Conservation (phyloP, 2,329 filamentous ascomycete species). For the Diaporthe capsici region DNA sequence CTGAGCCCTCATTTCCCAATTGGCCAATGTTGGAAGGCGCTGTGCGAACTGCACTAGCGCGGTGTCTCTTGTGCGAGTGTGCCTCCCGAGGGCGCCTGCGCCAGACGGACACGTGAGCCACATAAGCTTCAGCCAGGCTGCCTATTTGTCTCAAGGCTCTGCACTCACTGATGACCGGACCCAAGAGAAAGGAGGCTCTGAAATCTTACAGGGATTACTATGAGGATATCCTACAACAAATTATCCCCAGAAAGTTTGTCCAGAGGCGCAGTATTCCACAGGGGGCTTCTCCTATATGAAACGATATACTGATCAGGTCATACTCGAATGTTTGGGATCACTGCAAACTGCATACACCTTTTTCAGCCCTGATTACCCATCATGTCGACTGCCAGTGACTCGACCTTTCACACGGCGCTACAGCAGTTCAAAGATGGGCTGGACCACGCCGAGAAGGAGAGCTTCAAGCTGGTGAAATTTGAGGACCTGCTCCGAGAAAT, state of each 20-base stretch:
- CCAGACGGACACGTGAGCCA: neutral
- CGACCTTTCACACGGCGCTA: neutral
- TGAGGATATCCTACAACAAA: neutral
- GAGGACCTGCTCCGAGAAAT: neutral
- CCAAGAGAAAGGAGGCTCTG: neutral
- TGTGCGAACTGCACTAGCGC: too few species aligned
- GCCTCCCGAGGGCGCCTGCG: neutral
- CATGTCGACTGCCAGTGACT: slow-evolving; percentile 1
- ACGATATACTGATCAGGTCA: neutral
- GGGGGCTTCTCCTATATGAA: neutral
- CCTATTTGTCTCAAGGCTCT: neutral
- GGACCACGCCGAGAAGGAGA: neutral
- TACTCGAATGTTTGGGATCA: neutral
- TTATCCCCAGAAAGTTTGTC: neutral
- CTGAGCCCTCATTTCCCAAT: too few species aligned
- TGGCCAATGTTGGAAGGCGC: neutral
- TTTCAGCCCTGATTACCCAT: neutral
- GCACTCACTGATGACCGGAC: neutral
- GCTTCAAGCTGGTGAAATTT: neutral
- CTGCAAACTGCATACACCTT: neutral
- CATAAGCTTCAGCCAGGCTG: neutral
- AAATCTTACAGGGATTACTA: neutral
- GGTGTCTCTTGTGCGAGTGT: neutral
- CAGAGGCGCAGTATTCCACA: neutral
- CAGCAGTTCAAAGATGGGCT: slow-evolving; percentile 9